Evolutionary conservation across 2,329 filamentous ascomycete genomes (phyloP), one percentile per base, ranked within the genome.

Genomic region (Colletotrichum karsti): DNA sequence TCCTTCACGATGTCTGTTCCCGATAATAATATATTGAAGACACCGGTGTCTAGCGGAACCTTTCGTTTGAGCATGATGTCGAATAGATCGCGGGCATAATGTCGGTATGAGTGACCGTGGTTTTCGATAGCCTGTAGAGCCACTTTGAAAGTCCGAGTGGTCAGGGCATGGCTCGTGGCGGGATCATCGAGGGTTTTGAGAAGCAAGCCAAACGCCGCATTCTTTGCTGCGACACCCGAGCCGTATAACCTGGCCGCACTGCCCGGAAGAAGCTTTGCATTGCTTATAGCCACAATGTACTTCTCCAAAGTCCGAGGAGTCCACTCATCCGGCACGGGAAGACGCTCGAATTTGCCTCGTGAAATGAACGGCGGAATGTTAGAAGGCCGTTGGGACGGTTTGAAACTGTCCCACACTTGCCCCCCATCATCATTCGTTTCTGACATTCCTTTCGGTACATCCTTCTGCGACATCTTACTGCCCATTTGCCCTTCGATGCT

Each of bases 1-100:
- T 87, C 80, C 37, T 77, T 77, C 37, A 78, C 78, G 55, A 77
- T 74, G 9, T 79, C 79, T 46, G 81, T 78, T 3, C 80, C 77
- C 13, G 77, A 77, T 13, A 86, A 79, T 69, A 87, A 74, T 56
- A 84, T 77, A 72, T 87, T 87, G 77, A 82, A 87, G 5, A 82
- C 77, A 35, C 82, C 80, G 2, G 81, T 81, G 68, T 86, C 83
- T 71, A 84, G 75, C 6, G 77, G 78, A n/a, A 85, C 70, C 1
- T 79, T 78, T 39, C 77, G 71, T 42, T 76, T 70, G 53, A 80
- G 77, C 28, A 80, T 78, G n/a, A 77, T 71, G 3, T 73, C 73
- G 56, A 85, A 77, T 5, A 87, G 76, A 7, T 68, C 65, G 7
- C 75, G 73, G 44, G 73, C 73, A 7, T 77, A 72, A 1, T 73